Evolutionary conservation across 1,139 yeast genomes (phyloP), one percentile per base, ranked within the genome.

Genomic region (Saccharomyces hybrid): DNA sequence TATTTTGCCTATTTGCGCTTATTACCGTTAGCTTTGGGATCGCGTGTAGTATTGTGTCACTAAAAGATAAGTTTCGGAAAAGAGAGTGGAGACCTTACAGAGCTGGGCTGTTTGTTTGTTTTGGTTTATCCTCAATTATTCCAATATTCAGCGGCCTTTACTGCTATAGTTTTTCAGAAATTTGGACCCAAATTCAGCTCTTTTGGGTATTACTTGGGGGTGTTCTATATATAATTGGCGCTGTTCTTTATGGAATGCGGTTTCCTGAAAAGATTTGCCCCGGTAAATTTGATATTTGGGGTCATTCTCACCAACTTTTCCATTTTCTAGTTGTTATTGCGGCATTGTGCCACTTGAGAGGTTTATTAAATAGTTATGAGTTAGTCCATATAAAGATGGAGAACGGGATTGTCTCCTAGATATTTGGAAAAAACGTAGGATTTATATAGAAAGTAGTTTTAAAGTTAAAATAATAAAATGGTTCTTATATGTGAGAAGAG

Each of bases 251-350:
- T 66, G 96, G 96, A 0, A 71, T 77, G 29, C 75, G 96, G 59
- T 69, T 88, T 31, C 97, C 97, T 0, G 97, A 91, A 65, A 73
- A 88, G 51, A 74, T 76, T 53, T 68, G 72, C 2, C 93, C 95
- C n/a, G 83, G 88, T 0, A 75, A 56, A 28, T 86, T 80, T 66
- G 96, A 90, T 63, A 67, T 82, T 13, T 77, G 82, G 72, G 96
- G 96, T 1, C 87, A 88, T 61, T 86, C 96, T 3, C 97, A 90
- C 68, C 97, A 91, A 67, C 79, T 90, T 25, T 90, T 90, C 68
- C 97, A 90, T 68, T 71, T 87, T 3, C 71, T 87, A 64, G 96
- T 91, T 2, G 93, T 90, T 0, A 62, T 83, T 6, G 96, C 96
- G 3, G 95, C 96, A 0, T 74, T 73, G 56, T 84, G 86, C 57